phyloP scores from a whole-genome alignment of 371 early-diverging fungal genomes.

The Phascolomyces articulosus region DNA sequence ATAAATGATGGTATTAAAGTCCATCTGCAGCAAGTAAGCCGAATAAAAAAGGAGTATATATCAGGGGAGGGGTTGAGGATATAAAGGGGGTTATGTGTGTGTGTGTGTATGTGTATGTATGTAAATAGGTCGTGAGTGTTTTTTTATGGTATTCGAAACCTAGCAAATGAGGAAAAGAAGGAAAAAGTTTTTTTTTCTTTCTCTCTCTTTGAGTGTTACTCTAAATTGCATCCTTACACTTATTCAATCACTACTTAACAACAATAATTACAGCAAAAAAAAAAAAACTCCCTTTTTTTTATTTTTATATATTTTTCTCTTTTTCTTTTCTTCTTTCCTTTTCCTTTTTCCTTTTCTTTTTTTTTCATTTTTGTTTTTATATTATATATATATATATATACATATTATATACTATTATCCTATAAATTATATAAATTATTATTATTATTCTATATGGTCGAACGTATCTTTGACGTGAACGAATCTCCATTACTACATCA shows the following conservation, averaged over 20 bases:
- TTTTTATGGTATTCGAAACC: not conserved
- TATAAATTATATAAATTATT: too few relatives aligned
- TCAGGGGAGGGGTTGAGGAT: not conserved
- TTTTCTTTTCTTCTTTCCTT: constrained; percentile 1
- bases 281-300: not conserved
- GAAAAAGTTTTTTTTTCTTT: not conserved
- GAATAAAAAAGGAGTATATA: too few relatives aligned
- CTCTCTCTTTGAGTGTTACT: not conserved
- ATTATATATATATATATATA: not conserved
- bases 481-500: not conserved
- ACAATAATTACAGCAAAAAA: not conserved
- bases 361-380: constrained; percentile 14
- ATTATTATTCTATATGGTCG: constrained; percentile 13
- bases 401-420: too few relatives aligned
- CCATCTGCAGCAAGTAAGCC: too few relatives aligned
- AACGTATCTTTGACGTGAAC: constrained; percentile 19
- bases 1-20: not conserved
- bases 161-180: not conserved
- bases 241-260: not conserved
- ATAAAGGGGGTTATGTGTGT: not conserved
- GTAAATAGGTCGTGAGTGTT: not conserved
- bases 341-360: constrained; percentile 1
- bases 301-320: not conserved
- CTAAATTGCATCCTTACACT: too few relatives aligned
- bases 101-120: not conserved